Percentiles rank a stretch among this genome's conserved stretches.
Conservation (phyloP, 768 basidiomycete genomes). For the Leucocoprinus birnbaumii region DNA sequence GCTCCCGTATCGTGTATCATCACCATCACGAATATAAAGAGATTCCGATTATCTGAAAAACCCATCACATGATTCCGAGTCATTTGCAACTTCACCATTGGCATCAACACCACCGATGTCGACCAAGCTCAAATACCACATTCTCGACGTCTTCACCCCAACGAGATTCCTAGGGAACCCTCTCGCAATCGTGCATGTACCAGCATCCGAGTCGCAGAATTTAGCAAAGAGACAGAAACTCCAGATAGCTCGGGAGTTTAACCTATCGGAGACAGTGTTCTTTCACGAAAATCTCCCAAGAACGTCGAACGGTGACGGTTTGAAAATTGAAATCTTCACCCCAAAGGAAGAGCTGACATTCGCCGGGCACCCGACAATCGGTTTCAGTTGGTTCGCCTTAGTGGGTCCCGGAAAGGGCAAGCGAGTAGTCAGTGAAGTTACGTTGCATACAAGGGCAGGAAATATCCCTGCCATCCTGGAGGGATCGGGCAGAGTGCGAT, state of each 20-base stretch:
- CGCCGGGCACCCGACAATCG: neutral
- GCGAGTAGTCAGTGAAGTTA: no score
- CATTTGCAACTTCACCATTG: no score
- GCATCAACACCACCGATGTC: neutral
- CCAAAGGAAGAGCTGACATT: neutral
- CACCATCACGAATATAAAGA: no score
- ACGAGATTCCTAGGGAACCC: neutral
- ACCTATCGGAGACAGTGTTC: neutral
- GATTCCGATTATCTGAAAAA: no score
- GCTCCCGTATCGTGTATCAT: no score
- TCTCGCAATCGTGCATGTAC: neutral
- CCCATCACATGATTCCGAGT: no score
- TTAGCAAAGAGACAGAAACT: neutral
- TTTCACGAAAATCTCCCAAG: neutral
- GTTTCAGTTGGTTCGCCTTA: neutral
- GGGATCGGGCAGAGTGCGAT: no score
- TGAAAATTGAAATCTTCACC: neutral
- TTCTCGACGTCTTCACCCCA: neutral
- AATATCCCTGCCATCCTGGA: no score
- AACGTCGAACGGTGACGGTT: neutral
- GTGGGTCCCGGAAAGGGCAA: neutral
- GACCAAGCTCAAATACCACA: neutral
- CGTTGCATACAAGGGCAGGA: no score
- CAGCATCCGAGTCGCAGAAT: neutral
- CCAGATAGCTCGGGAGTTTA: neutral